Evolutionary conservation across 2,329 filamentous ascomycete genomes (phyloP).

Genomic region (Ascochyta fabae): DNA sequence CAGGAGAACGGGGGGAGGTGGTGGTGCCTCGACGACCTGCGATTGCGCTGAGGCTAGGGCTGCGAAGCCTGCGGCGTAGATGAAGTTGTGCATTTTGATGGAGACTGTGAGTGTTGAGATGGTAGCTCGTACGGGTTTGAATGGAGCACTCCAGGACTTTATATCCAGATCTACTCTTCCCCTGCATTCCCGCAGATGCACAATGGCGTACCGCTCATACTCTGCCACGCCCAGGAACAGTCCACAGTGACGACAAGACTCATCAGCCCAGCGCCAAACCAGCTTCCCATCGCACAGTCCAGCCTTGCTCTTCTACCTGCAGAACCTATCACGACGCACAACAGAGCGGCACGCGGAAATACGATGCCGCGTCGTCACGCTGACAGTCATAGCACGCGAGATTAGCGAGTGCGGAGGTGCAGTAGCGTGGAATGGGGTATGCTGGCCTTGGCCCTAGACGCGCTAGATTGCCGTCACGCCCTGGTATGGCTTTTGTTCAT

Average conservation of each 20-base stretch:
- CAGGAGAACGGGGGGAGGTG: slow-evolving; percentile 23
- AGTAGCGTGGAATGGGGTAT: slow-evolving; percentile 2
- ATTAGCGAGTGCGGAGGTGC: slow-evolving; percentile 1
- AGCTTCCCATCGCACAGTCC: not conserved
- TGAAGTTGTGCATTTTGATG: slow-evolving; percentile 1
- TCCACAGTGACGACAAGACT: slow-evolving; percentile 11
- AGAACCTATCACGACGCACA: not conserved
- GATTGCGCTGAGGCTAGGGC: slow-evolving; percentile 18
- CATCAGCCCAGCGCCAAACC: not conserved
- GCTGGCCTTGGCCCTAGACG: not conserved
- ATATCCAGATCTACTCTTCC: not conserved
- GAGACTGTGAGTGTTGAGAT: not conserved
- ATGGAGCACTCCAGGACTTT: not conserved
- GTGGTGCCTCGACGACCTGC: slow-evolving; percentile 27
- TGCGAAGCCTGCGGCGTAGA: slow-evolving; percentile 21
- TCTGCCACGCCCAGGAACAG: not conserved
- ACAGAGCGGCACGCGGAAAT: not conserved
- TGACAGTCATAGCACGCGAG: slow-evolving; percentile 1
- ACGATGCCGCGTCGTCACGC: slow-evolving; percentile 1
- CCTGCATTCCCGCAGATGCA: not conserved
- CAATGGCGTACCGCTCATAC: not conserved
- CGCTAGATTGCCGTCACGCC: not conserved
- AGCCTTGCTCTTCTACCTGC: not conserved
- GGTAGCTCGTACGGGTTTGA: too few species aligned
- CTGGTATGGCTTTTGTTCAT: not conserved